These are phyloP conservation scores for Apiospora rasikravindrae DNA, from an alignment of 2,329 filamentous ascomycete genomes.

Conservation along the genomic window DNA sequence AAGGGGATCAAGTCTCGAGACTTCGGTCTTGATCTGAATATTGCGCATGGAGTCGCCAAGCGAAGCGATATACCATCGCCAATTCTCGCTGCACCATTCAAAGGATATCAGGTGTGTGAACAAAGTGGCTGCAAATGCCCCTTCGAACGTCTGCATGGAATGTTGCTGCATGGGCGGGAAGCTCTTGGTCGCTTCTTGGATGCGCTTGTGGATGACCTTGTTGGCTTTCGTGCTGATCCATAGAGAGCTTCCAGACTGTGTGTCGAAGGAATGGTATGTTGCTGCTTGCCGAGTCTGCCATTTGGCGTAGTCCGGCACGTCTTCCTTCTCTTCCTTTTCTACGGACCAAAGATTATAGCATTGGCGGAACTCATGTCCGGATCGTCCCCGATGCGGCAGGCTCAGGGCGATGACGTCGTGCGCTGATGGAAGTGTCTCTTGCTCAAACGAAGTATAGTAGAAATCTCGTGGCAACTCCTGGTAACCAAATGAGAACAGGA, in stretches of 20 bases:
- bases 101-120: conserved; percentile 40
- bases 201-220: conserved; percentile 20
- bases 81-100: conserved; percentile 46
- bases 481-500: not conserved
- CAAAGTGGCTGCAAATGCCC: conserved; percentile 33
- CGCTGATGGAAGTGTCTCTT: not conserved
- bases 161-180: not conserved
- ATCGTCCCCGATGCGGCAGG: not conserved
- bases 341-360: conserved; percentile 2
- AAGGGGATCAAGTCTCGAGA: not conserved
- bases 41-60: not conserved
- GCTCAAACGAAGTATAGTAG: not conserved
- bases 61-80: conserved; percentile 35
- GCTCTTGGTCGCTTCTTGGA: not conserved
- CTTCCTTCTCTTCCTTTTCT: not conserved
- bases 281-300: conserved; percentile 4
- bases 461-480: not conserved
- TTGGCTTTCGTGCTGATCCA: conserved; percentile 48
- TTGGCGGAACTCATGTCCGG: not conserved
- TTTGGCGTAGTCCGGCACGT: not conserved
- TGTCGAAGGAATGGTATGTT: conserved; percentile 44
- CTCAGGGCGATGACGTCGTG: not conserved
- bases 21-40: not conserved
- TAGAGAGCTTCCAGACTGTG: conserved; percentile 35
- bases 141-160: not conserved